Percentiles rank a stretch among this genome's conserved stretches.
These are phyloP conservation scores for Sherardia arvensis DNA, from an alignment of 257 asterid genomes.

Conservation along the genomic window DNA sequence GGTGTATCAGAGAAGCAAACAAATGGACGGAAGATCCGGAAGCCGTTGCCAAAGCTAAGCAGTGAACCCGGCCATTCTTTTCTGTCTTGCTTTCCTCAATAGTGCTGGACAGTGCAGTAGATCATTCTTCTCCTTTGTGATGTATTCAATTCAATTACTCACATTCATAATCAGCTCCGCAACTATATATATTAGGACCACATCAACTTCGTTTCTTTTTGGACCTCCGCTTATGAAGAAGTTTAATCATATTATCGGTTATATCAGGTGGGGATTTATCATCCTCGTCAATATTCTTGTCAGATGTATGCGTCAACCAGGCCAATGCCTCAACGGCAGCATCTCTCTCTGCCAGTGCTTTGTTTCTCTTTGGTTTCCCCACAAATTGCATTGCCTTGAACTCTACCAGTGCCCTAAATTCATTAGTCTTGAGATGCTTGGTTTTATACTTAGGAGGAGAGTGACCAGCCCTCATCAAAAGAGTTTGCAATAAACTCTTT, in stretches of 20 bases:
- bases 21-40: neutral
- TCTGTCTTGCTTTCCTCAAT: neutral
- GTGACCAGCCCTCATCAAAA: slow-evolving; percentile 95
- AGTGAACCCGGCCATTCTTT: neutral
- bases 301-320: slow-evolving; percentile 86
- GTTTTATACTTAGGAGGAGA: slow-evolving; percentile 94
- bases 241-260: slow-evolving; percentile 86
- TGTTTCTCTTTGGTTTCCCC: slow-evolving; percentile 84
- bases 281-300: slow-evolving; percentile 39
- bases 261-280: slow-evolving; percentile 59
- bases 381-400: slow-evolving; percentile 98
- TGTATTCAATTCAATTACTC: neutral
- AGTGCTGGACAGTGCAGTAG: too few relatives aligned
- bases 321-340: slow-evolving; percentile 95
- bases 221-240: slow-evolving; percentile 63
- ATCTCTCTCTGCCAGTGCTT: slow-evolving; percentile 83
- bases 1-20: neutral
- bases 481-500: slow-evolving; percentile 88
- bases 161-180: neutral
- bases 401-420: slow-evolving; percentile 84
- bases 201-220: slow-evolving; percentile 27
- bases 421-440: slow-evolving; percentile 91
- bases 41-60: too few relatives aligned
- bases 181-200: neutral
- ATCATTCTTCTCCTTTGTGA: neutral